These are phyloP conservation scores for Colletotrichum sp. DNA, from an alignment of 2,329 filamentous ascomycete species.

Conservation along the genomic window DNA sequence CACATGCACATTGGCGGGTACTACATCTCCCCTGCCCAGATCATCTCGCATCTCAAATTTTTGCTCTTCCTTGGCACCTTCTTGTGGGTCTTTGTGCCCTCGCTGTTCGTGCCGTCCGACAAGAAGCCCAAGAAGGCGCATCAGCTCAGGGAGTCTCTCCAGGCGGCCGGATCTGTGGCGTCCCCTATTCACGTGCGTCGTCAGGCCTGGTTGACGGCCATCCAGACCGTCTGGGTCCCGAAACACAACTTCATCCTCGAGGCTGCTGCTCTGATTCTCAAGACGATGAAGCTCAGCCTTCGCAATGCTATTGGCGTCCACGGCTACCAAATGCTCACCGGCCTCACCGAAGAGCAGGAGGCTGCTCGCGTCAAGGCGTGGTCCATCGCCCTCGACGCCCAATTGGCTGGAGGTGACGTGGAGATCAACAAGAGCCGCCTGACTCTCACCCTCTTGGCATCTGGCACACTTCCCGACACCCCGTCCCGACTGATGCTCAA, in stretches of 20 bases:
- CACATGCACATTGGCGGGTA: slow-evolving; percentile 62
- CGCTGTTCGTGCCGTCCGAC: slow-evolving; percentile 47
- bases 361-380: slow-evolving; percentile 87
- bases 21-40: slow-evolving; percentile 46
- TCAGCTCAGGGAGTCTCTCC: slow-evolving; percentile 40
- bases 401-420: slow-evolving; percentile 87
- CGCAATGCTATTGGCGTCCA: slow-evolving; percentile 79
- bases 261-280: slow-evolving; percentile 78
- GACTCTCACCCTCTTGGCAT: slow-evolving; percentile 85
- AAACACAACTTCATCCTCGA: slow-evolving; percentile 87
- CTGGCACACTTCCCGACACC: slow-evolving; percentile 83
- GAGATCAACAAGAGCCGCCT: slow-evolving; percentile 89
- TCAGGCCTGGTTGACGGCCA: slow-evolving; percentile 90
- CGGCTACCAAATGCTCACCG: slow-evolving; percentile 79
- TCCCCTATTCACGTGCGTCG: slow-evolving; percentile 85
- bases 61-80: slow-evolving; percentile 57
- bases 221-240: slow-evolving; percentile 92
- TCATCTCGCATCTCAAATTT: slow-evolving; percentile 58
- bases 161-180: slow-evolving; percentile 72
- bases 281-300: slow-evolving; percentile 81
- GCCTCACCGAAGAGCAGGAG: slow-evolving; percentile 84
- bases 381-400: slow-evolving; percentile 91
- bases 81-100: slow-evolving; percentile 61
- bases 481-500: slow-evolving; percentile 88
- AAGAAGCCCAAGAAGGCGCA: slow-evolving; percentile 56